A percentile compares a stretch with the other conserved stretches of the same genome.
phyloP scores from a whole-genome alignment of 106 monocot species.

The Phalaenopsis aphrodite region DNA sequence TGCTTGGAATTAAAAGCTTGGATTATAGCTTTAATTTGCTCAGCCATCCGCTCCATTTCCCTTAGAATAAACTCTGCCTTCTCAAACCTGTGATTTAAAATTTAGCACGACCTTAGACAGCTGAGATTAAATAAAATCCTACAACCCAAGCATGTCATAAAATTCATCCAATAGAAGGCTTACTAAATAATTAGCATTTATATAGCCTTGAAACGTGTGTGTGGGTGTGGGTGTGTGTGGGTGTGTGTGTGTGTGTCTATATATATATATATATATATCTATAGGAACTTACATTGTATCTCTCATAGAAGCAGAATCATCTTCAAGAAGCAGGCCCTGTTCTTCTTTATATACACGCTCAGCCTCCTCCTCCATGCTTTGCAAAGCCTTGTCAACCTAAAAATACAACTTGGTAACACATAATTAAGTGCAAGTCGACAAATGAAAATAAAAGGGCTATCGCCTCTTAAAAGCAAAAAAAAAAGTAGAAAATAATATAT shows the following conservation, averaged over 20 bases:
- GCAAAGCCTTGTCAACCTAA: conserved; percentile 86
- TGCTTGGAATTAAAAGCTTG: conserved; percentile 79
- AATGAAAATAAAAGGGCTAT: not conserved
- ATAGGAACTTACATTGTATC: conserved; percentile 66
- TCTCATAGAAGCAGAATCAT: conserved; percentile 67
- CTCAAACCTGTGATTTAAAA: conserved; percentile 56
- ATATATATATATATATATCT: not conserved
- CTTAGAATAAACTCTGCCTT: conserved; percentile 74
- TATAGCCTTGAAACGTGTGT: not conserved
- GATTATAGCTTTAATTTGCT: conserved; percentile 85
- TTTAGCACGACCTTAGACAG: not conserved
- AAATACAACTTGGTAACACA: not conserved
- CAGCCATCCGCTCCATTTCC: conserved; percentile 88
- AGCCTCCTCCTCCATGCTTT: conserved; percentile 91
- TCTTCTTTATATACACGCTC: conserved; percentile 77
- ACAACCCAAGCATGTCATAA: not conserved
- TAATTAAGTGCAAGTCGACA: not conserved
- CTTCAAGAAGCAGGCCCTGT: conserved; percentile 66
- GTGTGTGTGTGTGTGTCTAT: too few species aligned
- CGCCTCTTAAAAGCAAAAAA: not conserved
- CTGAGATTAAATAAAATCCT: not conserved
- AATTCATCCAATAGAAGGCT: not conserved
- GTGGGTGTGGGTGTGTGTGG: too few species aligned
- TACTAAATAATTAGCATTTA: not conserved
- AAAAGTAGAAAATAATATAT: not conserved